Base-by-base conservation (phyloP, 2,329 filamentous ascomycete species). In the Rhynchosporium agropyri region DNA sequence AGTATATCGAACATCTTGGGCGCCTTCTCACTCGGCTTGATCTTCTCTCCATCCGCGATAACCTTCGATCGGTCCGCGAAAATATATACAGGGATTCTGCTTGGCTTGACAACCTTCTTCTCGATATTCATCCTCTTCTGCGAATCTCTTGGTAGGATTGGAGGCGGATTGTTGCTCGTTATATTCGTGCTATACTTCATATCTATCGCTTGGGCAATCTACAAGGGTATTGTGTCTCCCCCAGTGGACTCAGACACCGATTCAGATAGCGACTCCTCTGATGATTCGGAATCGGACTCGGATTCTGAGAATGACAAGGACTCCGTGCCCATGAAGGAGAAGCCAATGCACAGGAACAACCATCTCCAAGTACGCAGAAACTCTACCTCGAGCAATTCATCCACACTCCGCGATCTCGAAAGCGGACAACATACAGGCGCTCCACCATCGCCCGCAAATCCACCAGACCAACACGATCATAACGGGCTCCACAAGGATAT, bases 1-100 rank as follows among this genome's bases (percentile, higher is more conserved):
- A 75, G 77, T 42, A 81, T 84, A 51, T 83, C 82, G 56, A 84
- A 84, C 60, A 81, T 84, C 57, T 76, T 84, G 2, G 82, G 82
- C 15, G 82, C 82, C 12, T 84, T 84, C 67, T 81, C 81, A 1
- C 74, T 84, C 0, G 82, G 81, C 4, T 74, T 84, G 1, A 68
- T 84, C 3, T 81, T 78, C 67, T 73, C 77, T 62, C 70, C 72
- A 7, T 63, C 67, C 6, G 66, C 66, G 1, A 70, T 77, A 10
- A 53, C 63, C 0, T 84, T 83, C 63, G 82, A 84, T 65, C 66
- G 69, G n/a, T 82, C 79, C 63, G 75, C 80, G 1, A 79, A 78
- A 63, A 73, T 81, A 12, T 83, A 84, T 65, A 77, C 79, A 1
- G 69, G 73, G 1, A 61, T 81, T 9, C 70, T 79, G 10, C 72